Evolutionary conservation across 768 basidiomycete species (phyloP).

Genomic region (Dictyophora rubrovolvata): DNA sequence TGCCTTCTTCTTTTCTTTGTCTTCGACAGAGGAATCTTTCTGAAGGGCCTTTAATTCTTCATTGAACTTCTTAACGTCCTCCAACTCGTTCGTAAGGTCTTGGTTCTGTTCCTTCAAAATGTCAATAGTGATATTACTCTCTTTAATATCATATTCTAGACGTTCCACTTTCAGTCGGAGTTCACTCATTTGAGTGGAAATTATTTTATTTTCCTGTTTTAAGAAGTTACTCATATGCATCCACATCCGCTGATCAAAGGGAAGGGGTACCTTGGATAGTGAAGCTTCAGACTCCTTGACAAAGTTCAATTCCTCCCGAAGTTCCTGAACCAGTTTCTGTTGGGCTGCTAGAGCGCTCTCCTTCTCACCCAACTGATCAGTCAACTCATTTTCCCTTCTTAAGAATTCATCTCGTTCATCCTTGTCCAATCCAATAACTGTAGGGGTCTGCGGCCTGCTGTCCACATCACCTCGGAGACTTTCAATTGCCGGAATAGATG

Average conservation of each 20-base stretch:
- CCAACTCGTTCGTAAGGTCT: conserved; percentile 79
- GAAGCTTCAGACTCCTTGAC: conserved; percentile 84
- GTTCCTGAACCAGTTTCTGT: conserved; percentile 79
- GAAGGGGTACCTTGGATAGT: conserved; percentile 50
- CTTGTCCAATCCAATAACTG: conserved; percentile 79
- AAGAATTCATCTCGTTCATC: conserved; percentile 98
- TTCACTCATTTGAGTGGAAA: conserved; percentile 90
- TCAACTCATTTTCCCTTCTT: conserved; percentile 91
- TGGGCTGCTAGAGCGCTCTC: conserved; percentile 72
- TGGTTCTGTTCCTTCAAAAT: conserved; percentile 90
- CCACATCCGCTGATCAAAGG: not conserved
- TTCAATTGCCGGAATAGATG: conserved; percentile 65
- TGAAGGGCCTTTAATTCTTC: conserved; percentile 70
- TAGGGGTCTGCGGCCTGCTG: conserved; percentile 88
- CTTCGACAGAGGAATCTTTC: conserved; percentile 81
- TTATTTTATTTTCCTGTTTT: conserved; percentile 79
- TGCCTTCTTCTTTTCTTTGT: conserved; percentile 97
- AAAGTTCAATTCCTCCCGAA: conserved; percentile 81
- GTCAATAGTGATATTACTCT: conserved; percentile 84
- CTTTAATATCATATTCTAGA: conserved; percentile 93
- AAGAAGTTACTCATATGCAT: conserved; percentile 5
- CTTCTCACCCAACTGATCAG: conserved; percentile 84
- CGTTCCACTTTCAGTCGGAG: conserved; percentile 85
- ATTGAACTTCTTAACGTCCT: conserved; percentile 76
- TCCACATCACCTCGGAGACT: conserved; percentile 62